phyloP scores from a whole-genome alignment of 768 basidiomycete genomes.

The Mycena maculata region DNA sequence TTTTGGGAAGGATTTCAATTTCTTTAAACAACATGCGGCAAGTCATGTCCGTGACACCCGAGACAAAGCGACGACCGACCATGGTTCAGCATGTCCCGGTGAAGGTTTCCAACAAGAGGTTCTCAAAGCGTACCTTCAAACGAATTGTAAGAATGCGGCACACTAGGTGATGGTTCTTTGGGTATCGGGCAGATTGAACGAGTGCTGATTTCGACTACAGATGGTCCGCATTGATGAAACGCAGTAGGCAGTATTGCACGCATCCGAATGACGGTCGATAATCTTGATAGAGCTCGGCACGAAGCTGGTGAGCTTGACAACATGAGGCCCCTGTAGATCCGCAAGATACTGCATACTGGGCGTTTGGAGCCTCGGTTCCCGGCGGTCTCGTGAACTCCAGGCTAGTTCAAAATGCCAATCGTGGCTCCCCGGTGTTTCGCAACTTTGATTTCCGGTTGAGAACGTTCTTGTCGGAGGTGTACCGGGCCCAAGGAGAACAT shows the following conservation, averaged over 20 bases:
- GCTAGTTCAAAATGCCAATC: background rate
- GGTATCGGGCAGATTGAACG: background rate
- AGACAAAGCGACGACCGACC: conserved; percentile 11
- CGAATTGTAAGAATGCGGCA: conserved; percentile 5
- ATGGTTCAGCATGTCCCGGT: no score
- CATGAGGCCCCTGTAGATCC: conserved; percentile 26
- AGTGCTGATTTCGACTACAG: conserved; percentile 1
- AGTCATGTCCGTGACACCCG: conserved; percentile 11
- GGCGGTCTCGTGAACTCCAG: background rate
- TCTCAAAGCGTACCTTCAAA: background rate
- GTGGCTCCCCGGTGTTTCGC: background rate
- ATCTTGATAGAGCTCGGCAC: conserved; percentile 14
- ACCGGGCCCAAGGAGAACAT: conserved; percentile 23
- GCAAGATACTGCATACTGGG: background rate
- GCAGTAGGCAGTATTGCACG: conserved; percentile 27
- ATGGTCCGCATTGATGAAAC: conserved; percentile 27
- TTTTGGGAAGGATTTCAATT: conserved; percentile 12
- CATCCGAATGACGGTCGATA: conserved; percentile 30
- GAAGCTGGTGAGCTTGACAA: background rate
- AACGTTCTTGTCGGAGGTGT: conserved; percentile 3
- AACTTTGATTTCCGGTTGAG: conserved; percentile 6
- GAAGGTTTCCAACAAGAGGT: conserved; percentile 23
- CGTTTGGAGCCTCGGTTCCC: background rate
- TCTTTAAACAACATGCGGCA: conserved; percentile 18
- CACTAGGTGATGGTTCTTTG: conserved; percentile 6